Conservation (phyloP, 176 grass and related monocot genomes). For the Hyparrhenia diplandra region DNA sequence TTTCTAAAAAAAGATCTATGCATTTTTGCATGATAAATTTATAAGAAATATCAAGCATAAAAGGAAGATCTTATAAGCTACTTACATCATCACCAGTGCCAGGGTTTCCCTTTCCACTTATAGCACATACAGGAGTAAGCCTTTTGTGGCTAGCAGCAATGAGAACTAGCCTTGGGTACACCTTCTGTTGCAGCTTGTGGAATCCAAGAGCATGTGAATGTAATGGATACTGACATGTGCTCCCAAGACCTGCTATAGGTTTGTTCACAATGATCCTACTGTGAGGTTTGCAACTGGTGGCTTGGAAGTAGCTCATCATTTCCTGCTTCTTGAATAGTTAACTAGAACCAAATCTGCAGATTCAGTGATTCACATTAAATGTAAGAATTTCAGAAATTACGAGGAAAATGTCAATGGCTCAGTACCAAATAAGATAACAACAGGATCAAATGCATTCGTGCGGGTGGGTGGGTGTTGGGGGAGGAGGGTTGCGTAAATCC, state of each 20-base stretch:
- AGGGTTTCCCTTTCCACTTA: conserved; percentile 37
- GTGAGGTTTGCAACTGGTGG: conserved; percentile 57
- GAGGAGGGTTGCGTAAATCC: background rate
- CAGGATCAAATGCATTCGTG: background rate
- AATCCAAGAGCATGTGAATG: conserved; percentile 17
- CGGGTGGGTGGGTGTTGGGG: background rate
- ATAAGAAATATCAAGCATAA: conserved; percentile 7
- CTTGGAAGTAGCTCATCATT: conserved; percentile 67
- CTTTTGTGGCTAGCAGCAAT: conserved; percentile 41
- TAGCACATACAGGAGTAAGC: conserved; percentile 35
- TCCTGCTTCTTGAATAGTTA: conserved; percentile 39
- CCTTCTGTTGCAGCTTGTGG: conserved; percentile 41
- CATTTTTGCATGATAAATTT: conserved; percentile 1
- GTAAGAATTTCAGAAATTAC: conserved; percentile 23
- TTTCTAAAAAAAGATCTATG: too few species aligned
- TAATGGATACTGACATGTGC: conserved; percentile 32
- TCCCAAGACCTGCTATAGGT: conserved; percentile 37
- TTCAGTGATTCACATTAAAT: conserved; percentile 10
- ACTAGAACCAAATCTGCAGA: conserved; percentile 25
- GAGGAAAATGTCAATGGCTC: background rate
- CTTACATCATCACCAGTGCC: conserved; percentile 57
- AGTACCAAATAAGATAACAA: background rate
- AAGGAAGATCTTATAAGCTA: background rate
- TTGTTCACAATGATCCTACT: conserved; percentile 42
- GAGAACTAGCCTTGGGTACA: conserved; percentile 35